These are phyloP conservation scores for Rhodamnia rubescens DNA, from an alignment of 345 rosid genomes.

Conservation along the genomic window DNA sequence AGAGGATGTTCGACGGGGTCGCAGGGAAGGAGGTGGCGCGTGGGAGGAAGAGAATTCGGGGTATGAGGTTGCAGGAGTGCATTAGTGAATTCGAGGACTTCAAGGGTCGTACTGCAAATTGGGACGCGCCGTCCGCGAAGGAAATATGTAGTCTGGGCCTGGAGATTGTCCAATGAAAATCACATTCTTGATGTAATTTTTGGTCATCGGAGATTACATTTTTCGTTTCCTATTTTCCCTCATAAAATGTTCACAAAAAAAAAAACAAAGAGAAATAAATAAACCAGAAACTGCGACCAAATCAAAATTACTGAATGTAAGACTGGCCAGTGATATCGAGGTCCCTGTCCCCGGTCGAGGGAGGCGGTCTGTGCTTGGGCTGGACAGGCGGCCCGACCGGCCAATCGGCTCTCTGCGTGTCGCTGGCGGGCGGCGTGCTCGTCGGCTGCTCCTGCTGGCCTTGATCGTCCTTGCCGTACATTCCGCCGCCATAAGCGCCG, in stretches of 20 bases:
- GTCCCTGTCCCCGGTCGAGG: constrained; percentile 49
- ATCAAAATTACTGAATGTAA: constrained; percentile 35
- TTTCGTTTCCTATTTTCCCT: background rate
- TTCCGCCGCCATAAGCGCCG: constrained; percentile 60
- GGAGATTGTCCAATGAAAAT: background rate
- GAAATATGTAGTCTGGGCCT: constrained; percentile 49
- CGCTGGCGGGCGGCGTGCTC: constrained; percentile 38
- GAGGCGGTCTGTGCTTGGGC: constrained; percentile 41
- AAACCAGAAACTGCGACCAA: background rate
- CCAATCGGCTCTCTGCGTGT: constrained; percentile 57
- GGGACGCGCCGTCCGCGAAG: constrained; percentile 68
- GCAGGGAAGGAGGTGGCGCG: constrained; percentile 41
- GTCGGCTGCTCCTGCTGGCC: constrained; percentile 4
- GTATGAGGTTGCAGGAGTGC: constrained; percentile 29
- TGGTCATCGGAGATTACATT: background rate
- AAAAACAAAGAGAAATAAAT: background rate
- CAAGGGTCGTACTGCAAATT: constrained; percentile 25
- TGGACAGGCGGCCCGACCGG: constrained; percentile 12
- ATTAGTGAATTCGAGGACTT: constrained; percentile 41
- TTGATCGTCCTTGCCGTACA: constrained; percentile 36
- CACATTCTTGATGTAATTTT: background rate
- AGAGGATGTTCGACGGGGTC: constrained; percentile 36
- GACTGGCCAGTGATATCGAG: constrained; percentile 60
- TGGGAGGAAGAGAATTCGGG: constrained; percentile 28
- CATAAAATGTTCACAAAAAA: background rate